Evolutionary conservation across 148 eudicot genomes (phyloP), one percentile per base, ranked within the genome.

Genomic region (Fallopia convolvulus): DNA sequence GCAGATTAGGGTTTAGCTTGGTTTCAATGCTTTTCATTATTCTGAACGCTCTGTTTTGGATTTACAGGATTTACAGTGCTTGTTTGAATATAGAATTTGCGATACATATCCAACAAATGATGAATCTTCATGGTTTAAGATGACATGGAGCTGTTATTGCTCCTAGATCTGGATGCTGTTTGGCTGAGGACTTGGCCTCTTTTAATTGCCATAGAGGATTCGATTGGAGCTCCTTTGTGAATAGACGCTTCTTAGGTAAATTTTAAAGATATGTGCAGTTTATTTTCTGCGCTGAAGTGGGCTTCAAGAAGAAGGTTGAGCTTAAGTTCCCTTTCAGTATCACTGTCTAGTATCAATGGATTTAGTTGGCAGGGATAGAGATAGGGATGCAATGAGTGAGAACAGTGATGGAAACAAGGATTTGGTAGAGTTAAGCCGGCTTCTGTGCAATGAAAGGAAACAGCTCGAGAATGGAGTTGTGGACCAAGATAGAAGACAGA

Each of bases 361-460:
- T 77, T 75, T 79, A 80, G 72, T 79, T 80, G 81, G 75, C 80
- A 83, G 85, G 81, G 52, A 70, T 80, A 6, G 15, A n/a, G 6
- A 36, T 66, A 33, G 44, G 42, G 77, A 75, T 74, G 77, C 77
- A 42, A 84, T 88, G 89, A 84, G 71, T 42, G 75, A 76, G 79
- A 80, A 82, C 74, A 81, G 74, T 47, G 65, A 79, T 5, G 83
- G 61, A 30, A 75, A 78, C 20, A 83, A 74, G 55, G 86, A 80
- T 17, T 36, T 55, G 58, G 60, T 49, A 18, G 80, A 79, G 14
- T n/a, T 77, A 18, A 77, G 46, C 53, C 75, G 49, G 47, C 52
- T 18, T 21, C 49, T 81, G 77, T 36, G 55, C 36, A 17, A 15
- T 30, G 84, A 79, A 68, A 74, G 61, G 4, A 79, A 79, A 50